Evolutionary conservation across 805 yeast genomes (phyloP), one percentile per base, ranked within the genome.

Genomic region (Yamadazyma scolyti): DNA sequence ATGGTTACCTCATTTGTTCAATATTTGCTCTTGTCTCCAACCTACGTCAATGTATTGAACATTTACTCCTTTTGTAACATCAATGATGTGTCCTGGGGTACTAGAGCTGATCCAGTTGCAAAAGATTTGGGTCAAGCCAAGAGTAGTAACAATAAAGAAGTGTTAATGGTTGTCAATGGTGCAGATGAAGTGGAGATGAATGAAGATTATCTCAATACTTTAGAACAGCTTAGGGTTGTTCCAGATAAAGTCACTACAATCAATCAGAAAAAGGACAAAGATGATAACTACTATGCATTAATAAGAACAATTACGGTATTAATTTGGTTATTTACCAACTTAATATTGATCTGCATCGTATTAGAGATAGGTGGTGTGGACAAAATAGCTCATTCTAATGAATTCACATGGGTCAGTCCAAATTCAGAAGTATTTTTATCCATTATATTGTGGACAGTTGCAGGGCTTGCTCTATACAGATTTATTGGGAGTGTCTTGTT

Each of bases 61-160:
- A 90, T 90, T 39, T 90, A 90, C 59, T 95, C 97, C 2, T 89
- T 90, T 56, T 89, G 97, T 66, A 90, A 90, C 58, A 82, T 90
- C 39, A 96, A 90, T 56, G 98, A 90, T 65, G 79, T 90, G 28
- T 84, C 96, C 5, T 90, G 97, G 97, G 97, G 97, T 54, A 90
- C 96, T 4, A 86, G 89, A 56, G 96, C 95, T 28, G 86, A 80
- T 30, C 77, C 76, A 8, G 47, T 45, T 30, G 77, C 66, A 51
- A 75, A 66, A 60, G 95, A 74, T 56, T 68, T 93, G 47, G 97
- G 97, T 38, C 78, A 81, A 26, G 96, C 95, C 15, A 84, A 81
- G 47, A 53, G 85, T 3, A 69, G 56, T 2, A 42, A 30, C 18
- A 59, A 61, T 31, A 58, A 56, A 32, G 65, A 61, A 34, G 62